A percentile compares a stretch with the other conserved stretches of the same genome.
These are phyloP conservation scores for Apiotrichum domesticum DNA, from an alignment of 1,284 basidiomycete genomes.

Conservation along the genomic window DNA sequence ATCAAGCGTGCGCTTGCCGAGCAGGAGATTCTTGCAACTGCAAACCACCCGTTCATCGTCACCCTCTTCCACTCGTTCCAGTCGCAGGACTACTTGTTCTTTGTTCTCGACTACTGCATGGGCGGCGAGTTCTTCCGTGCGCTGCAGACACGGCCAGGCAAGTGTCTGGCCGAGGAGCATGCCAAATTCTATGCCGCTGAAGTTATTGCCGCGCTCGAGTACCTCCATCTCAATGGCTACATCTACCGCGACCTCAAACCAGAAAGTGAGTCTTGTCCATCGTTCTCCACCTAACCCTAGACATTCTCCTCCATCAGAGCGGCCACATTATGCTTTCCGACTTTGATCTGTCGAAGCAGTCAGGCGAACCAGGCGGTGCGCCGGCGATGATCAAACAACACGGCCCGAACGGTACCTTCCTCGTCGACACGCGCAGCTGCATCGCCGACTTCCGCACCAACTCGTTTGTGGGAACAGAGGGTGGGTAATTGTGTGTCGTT, in stretches of 20 bases:
- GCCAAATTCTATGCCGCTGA: conserved; percentile 98
- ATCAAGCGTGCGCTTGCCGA: conserved; percentile 94
- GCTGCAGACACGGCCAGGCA: conserved; percentile 86
- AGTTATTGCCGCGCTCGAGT: conserved; percentile 95
- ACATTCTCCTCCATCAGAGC: conserved; percentile 96
- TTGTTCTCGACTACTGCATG: conserved; percentile 99
- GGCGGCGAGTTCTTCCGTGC: conserved; percentile 99
- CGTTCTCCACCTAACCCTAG: conserved; percentile 48
- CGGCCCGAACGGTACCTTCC: conserved; percentile 73
- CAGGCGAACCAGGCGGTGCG: conserved; percentile 73
- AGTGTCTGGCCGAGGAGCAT: conserved; percentile 90
- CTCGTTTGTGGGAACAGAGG: conserved; percentile 94
- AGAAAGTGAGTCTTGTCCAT: conserved; percentile 67
- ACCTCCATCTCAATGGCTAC: conserved; percentile 97
- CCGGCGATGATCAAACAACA: conserved; percentile 86
- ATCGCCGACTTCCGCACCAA: conserved; percentile 97
- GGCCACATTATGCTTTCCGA: conserved; percentile 99
- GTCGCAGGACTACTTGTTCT: conserved; percentile 92
- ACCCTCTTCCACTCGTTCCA: conserved; percentile 97
- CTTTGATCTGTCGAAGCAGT: conserved; percentile 97
- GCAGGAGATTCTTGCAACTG: conserved; percentile 91
- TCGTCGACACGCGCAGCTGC: conserved; percentile 92
- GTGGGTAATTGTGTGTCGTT: conserved; percentile 46
- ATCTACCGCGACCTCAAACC: conserved; percentile 99
- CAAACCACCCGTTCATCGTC: conserved; percentile 97